Conservation (phyloP, 805 yeast genomes). For the Metschnikowia rubicola region DNA sequence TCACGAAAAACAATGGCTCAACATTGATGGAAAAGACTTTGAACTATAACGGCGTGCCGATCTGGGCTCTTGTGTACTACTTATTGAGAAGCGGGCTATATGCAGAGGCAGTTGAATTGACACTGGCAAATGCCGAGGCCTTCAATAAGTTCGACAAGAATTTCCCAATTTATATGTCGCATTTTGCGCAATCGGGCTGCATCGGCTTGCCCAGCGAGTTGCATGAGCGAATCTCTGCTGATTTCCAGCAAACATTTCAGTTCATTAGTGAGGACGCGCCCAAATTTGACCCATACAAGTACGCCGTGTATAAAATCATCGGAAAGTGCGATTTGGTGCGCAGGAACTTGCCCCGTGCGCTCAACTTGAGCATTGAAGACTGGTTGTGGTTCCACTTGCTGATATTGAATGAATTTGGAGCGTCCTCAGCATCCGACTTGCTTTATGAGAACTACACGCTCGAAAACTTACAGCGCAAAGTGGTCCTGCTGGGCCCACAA, state of each 20-base stretch:
- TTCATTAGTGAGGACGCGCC: constrained; percentile 48
- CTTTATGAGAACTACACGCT: constrained; percentile 70
- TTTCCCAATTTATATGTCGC: constrained; percentile 75
- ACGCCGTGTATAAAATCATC: constrained; percentile 83
- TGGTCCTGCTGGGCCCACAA: constrained; percentile 68
- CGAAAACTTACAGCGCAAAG: constrained; percentile 66
- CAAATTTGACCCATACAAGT: constrained; percentile 78
- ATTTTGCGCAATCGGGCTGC: constrained; percentile 53
- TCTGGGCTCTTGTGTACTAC: constrained; percentile 92
- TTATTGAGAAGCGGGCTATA: constrained; percentile 79
- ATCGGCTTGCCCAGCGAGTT: constrained; percentile 61
- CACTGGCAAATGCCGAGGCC: constrained; percentile 58
- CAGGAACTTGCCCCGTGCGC: constrained; percentile 61
- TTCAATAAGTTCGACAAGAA: constrained; percentile 83
- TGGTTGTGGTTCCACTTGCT: constrained; percentile 95
- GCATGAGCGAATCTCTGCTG: constrained; percentile 66
- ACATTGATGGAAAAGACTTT: constrained; percentile 30
- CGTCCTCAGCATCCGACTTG: constrained; percentile 31
- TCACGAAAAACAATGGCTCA: constrained; percentile 29
- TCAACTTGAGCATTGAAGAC: constrained; percentile 81
- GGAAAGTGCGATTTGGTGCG: constrained; percentile 83
- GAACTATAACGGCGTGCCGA: constrained; percentile 73
- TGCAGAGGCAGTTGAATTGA: constrained; percentile 72
- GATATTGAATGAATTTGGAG: constrained; percentile 55
- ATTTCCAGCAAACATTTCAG: constrained; percentile 81